A percentile compares a stretch with the other conserved stretches of the same genome.
Evolutionary conservation across 768 basidiomycete genomes (phyloP).

Genomic region (Chalciporus piperatus): DNA sequence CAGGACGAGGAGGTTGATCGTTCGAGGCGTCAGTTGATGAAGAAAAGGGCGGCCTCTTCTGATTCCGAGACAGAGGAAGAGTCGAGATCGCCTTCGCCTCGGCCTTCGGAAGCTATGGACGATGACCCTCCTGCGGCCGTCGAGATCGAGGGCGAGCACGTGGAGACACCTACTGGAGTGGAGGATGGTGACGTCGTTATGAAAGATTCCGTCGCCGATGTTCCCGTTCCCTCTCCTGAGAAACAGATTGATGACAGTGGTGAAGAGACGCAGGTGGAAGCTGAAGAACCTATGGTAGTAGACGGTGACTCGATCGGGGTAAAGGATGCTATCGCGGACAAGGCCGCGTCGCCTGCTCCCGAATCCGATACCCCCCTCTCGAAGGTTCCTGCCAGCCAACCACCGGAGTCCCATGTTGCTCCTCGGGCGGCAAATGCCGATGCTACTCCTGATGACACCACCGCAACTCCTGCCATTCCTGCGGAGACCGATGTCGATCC

Average conservation of each 20-base stretch:
- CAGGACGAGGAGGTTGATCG: constrained; percentile 32
- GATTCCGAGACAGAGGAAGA: constrained; percentile 35
- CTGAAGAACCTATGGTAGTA: constrained; percentile 15
- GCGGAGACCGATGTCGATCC: constrained; percentile 32
- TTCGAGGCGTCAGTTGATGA: constrained; percentile 32
- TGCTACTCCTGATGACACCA: background rate
- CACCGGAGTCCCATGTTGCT: background rate
- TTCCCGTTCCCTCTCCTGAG: background rate
- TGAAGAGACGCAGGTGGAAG: constrained; percentile 22
- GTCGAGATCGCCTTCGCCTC: constrained; percentile 13
- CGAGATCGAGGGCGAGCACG: constrained; percentile 5
- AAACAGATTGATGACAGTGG: constrained; percentile 7
- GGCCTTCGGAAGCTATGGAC: constrained; percentile 2
- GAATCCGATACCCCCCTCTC: background rate
- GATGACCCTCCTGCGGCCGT: constrained; percentile 36
- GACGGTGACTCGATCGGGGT: constrained; percentile 6
- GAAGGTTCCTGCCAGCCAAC: background rate
- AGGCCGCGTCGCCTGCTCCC: background rate
- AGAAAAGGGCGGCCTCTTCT: constrained; percentile 30
- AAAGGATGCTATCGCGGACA: constrained; percentile 1
- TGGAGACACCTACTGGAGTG: background rate
- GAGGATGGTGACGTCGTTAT: constrained; percentile 6
- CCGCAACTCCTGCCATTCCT: background rate
- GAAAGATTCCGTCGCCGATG: constrained; percentile 1
- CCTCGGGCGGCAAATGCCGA: constrained; percentile 20